Evolutionary conservation across 345 rosid species (phyloP), one percentile per base, ranked within the genome.

Genomic region (Brassica incana): DNA sequence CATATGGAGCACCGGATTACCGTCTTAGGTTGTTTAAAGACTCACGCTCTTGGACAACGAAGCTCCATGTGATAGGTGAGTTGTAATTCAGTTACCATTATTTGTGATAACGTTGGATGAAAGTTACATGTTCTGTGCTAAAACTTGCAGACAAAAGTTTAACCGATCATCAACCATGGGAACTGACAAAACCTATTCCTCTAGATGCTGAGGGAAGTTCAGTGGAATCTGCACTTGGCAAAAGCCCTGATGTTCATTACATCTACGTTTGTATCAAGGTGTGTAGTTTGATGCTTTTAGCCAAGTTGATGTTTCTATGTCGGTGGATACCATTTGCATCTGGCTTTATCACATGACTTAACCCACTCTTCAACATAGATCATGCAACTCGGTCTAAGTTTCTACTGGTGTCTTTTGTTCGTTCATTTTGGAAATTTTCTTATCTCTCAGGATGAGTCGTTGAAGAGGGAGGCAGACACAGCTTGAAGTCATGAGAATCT

Each of bases 1-100:
- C 98, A 10, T 94, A 94, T 80, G 98, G 97, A 83, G 89, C 97
- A 69, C 98, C 97, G 0, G 68, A 59, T n/a, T 92, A 91, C 82
- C 97, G 97, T 38, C 79, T 89, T 32, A 65, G 76, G 29, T 77
- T 90, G 75, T 76, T 91, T 70, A 81, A 79, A 77, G 92, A 91
- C 2, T 85, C 89, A 2, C 76, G 80, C 84, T 50, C 52, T n/a
- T 90, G 97, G 97, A 72, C 78, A 52, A 85, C 85, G 15, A 88
- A 85, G 77, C 87, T 91, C 70, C 97, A 90, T 72, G 90, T 90
- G 25, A 88, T 91, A 90, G 94, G 97, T 91, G 27, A 54, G 40
- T 59, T 48, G 60, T 48, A n/a, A 6, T 7, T 8, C 32, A 23
- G 10, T 45, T 40, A n/a, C 15, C 58, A 33, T 56, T 0, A 12